Conservation (phyloP, 208 protist species). For the Leishmania turanica region DNA sequence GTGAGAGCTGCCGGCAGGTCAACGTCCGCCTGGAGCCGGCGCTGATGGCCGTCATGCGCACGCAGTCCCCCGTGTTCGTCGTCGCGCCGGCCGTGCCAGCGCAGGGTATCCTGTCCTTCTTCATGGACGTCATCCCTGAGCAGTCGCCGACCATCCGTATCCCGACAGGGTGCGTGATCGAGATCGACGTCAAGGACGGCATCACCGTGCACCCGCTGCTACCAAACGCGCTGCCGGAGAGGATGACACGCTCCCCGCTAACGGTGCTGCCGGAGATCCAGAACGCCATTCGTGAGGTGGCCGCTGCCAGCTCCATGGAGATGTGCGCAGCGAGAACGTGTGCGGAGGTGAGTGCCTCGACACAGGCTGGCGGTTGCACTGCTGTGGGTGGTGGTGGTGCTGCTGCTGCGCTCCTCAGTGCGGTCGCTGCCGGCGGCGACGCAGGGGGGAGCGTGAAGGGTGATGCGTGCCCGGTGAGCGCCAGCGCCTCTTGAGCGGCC, state of each 20-base stretch:
- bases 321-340: background rate
- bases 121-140: constrained; percentile 79
- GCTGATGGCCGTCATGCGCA: constrained; percentile 87
- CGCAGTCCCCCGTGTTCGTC: constrained; percentile 78
- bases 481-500: background rate
- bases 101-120: constrained; percentile 77
- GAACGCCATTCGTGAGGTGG: constrained; percentile 21
- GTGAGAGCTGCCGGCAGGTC: constrained; percentile 87
- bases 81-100: constrained; percentile 70
- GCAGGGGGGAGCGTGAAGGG: background rate
- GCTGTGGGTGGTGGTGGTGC: background rate
- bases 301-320: constrained; percentile 5
- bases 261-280: constrained; percentile 31
- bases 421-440: background rate
- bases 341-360: background rate
- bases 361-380: background rate
- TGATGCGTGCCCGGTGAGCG: background rate
- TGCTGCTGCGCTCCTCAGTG: background rate
- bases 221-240: constrained; percentile 31
- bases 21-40: constrained; percentile 85
- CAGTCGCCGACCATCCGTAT: constrained; percentile 68
- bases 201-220: constrained; percentile 77
- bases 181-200: constrained; percentile 77
- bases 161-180: constrained; percentile 68
- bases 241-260: constrained; percentile 26